Evolutionary conservation across 768 basidiomycete species (phyloP), one percentile per base, ranked within the genome.

Genomic region (Auricularia auricula-judae): DNA sequence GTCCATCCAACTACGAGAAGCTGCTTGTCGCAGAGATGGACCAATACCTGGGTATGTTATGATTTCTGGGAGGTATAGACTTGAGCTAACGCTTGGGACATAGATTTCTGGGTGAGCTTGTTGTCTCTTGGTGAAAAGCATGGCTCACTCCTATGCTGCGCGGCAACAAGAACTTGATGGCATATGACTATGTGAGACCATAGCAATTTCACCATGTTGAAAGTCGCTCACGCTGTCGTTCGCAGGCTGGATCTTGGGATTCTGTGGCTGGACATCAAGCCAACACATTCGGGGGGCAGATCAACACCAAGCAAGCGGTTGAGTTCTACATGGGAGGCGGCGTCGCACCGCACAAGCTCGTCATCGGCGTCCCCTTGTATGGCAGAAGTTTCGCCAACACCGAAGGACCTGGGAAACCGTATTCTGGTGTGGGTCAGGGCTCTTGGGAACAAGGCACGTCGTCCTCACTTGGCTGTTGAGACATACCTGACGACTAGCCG

Each of bases 291-390:
- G 87, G 87, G 0, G 83, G 81, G 0, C 79, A 84, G 14, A 79
- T 89, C 67, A 88, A 80, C 66, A 86, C 83, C 12, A 76, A 84
- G 7, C 79, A 81, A 47, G 83, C 86, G 2, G 82, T 98, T 36
- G 70, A 84, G 4, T 89, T 83, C 79, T 99, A 92, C 73, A 81
- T 76, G 61, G 71, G 76, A 4, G 78, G 82, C 43, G 96, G 94
- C 8, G 87, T 98, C 23, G 74, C 82, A 3, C 83, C 84, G 12
- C 78, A 82, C 71, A 97, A 96, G 77, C 77, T 99, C 62, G 84
- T 98, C 62, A 75, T 98, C 65, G 96, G 96, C 11, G 83, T 98
- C 58, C 97, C 97, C 0, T 80, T 97, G 3, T 99, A 98, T 68
- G 97, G 97, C 1, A 85, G 96, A 33, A 89, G 89, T 51, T 99